Conservation (phyloP, 2,329 filamentous ascomycete genomes). For the Exophiala sp. region DNA sequence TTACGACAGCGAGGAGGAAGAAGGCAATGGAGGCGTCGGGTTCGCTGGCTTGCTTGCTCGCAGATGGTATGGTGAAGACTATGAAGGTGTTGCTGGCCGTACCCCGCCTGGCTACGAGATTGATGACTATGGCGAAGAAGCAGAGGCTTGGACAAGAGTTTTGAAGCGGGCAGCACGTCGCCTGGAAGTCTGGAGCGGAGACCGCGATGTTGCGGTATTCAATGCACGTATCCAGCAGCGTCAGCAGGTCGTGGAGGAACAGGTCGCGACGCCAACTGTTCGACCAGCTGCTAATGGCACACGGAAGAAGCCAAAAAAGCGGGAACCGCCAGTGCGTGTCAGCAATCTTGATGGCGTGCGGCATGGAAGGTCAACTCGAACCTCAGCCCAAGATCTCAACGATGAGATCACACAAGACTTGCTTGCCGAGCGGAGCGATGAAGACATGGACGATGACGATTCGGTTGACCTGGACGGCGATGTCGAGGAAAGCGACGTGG, state of each 20-base stretch:
- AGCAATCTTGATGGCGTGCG: slow-evolving; percentile 1
- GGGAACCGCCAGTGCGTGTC: neutral
- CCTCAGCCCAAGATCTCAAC: slow-evolving; percentile 22
- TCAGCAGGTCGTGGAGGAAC: slow-evolving; percentile 7
- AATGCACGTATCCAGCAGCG: slow-evolving; percentile 18
- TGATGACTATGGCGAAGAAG: slow-evolving; percentile 46
- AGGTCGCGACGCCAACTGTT: neutral
- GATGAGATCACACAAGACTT: slow-evolving; percentile 29
- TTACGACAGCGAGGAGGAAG: slow-evolving; percentile 45
- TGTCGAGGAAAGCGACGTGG: slow-evolving; percentile 22
- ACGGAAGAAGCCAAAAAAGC: slow-evolving; percentile 13
- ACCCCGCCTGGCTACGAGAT: slow-evolving; percentile 37
- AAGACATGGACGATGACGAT: slow-evolving; percentile 27
- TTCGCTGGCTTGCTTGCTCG: slow-evolving; percentile 22
- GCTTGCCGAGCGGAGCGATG: slow-evolving; percentile 28
- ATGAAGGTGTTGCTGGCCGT: slow-evolving; percentile 11
- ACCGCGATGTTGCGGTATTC: slow-evolving; percentile 37
- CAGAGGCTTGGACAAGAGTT: slow-evolving; percentile 41
- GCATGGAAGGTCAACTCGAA: slow-evolving; percentile 4
- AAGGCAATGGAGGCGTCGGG: slow-evolving; percentile 39
- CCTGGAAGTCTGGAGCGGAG: slow-evolving; percentile 43
- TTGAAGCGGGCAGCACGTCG: slow-evolving; percentile 40
- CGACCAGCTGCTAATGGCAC: slow-evolving; percentile 11
- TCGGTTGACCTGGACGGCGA: slow-evolving; percentile 24
- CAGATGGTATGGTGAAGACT: slow-evolving; percentile 12